Evolutionary conservation across 2,329 filamentous ascomycete genomes (phyloP).

Genomic region (Lasiodiplodia theobromae): DNA sequence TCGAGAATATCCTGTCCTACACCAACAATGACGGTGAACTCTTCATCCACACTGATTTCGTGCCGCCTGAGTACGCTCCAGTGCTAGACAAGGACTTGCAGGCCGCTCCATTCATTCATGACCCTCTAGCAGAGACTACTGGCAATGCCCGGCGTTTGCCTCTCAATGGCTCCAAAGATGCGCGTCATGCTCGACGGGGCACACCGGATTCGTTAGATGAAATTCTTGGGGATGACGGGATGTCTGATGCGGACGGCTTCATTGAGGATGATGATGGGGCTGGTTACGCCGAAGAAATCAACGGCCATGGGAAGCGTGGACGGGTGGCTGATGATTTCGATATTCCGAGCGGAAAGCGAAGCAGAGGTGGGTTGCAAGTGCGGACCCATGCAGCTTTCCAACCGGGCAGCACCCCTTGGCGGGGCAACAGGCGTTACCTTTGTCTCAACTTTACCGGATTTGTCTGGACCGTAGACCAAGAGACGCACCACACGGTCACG

Average conservation of each 20-base stretch:
- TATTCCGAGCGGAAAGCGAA: conserved; percentile 55
- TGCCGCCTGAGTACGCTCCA: conserved; percentile 57
- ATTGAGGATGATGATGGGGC: conserved; percentile 95
- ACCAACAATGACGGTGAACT: conserved; percentile 92
- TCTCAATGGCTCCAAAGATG: conserved; percentile 62
- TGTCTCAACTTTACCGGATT: conserved; percentile 93
- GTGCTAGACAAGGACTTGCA: conserved; percentile 65
- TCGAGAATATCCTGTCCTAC: conserved; percentile 86
- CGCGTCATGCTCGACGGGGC: conserved; percentile 63
- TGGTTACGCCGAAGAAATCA: conserved; percentile 74
- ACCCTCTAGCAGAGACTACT: conserved; percentile 74
- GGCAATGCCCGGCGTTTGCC: conserved; percentile 65
- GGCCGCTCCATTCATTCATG: conserved; percentile 84
- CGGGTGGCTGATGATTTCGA: conserved; percentile 55
- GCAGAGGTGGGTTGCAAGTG: conserved; percentile 64
- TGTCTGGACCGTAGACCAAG: conserved; percentile 96
- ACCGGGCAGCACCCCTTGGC: conserved; percentile 93
- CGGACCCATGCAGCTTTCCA: conserved; percentile 86
- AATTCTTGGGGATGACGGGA: conserved; percentile 71
- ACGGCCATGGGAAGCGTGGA: conserved; percentile 68
- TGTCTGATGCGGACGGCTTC: conserved; percentile 75
- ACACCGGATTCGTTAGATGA: conserved; percentile 82
- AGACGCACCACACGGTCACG: conserved; percentile 85
- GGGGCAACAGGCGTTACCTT: conserved; percentile 90
- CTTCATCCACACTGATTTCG: conserved; percentile 80